Percentiles rank a stretch among this genome's conserved stretches.
Evolutionary conservation across 2,329 filamentous ascomycete species (phyloP).

Genomic region (Ceratocystis destructans): DNA sequence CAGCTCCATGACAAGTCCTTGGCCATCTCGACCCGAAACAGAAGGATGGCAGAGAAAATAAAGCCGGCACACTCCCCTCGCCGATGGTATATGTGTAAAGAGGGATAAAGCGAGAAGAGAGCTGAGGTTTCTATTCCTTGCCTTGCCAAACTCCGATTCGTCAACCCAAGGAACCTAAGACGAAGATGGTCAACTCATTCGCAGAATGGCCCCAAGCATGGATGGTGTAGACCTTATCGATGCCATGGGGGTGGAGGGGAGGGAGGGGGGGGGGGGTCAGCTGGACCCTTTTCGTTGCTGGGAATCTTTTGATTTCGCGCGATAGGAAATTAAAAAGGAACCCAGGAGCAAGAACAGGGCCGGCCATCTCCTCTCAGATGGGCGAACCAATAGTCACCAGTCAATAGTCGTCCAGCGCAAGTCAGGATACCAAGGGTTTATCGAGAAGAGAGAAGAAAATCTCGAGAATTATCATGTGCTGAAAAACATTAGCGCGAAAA

Average conservation of each 20-base stretch:
- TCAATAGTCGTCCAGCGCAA: background rate
- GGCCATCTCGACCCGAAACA: background rate
- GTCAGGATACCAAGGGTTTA: background rate
- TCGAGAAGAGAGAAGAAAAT: background rate
- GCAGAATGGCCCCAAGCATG: background rate
- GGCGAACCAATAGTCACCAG: background rate
- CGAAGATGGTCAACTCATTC: too few species aligned
- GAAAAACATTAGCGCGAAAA: too few species aligned
- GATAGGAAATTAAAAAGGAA: background rate
- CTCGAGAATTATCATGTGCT: too few species aligned
- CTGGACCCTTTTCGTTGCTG: background rate
- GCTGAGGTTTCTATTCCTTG: background rate
- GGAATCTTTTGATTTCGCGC: background rate
- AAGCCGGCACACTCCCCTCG: too few species aligned
- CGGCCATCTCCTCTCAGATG: background rate
- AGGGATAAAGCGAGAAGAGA: background rate
- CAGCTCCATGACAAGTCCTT: background rate
- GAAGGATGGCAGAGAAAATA: background rate
- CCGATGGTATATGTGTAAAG: too few species aligned
- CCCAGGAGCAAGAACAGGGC: background rate
- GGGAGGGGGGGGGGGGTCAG: background rate
- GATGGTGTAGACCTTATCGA: background rate
- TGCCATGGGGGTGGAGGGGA: background rate
- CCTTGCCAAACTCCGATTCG: background rate
- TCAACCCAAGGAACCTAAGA: too few species aligned